phyloP scores from a whole-genome alignment of 768 basidiomycete species.

The Mycena haematopus region DNA sequence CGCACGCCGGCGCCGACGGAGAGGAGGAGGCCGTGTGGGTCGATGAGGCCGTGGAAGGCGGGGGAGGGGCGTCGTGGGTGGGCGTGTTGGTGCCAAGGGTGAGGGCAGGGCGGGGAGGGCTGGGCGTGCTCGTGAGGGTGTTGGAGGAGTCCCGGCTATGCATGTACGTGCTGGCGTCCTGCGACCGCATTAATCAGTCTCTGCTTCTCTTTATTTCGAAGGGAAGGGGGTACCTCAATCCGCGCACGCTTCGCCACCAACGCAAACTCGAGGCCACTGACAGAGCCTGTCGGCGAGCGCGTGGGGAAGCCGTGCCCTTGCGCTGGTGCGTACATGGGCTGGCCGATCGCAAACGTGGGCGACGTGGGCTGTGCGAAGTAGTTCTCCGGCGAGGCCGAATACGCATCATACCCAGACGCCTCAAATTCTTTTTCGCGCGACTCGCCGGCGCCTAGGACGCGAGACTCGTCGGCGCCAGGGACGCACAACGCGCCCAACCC shows the following conservation, averaged over 20 bases:
- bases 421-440: no score
- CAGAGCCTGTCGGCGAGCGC: constrained; percentile 42
- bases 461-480: no score
- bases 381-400: no score
- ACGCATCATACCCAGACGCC: no score
- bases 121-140: neutral
- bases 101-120: no score
- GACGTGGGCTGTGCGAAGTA: no score
- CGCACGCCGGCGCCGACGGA: constrained; percentile 26
- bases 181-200: no score
- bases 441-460: no score
- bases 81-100: no score
- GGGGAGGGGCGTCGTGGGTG: constrained; percentile 11
- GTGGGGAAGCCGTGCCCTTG: constrained; percentile 60
- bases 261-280: constrained; percentile 25
- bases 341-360: no score
- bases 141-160: neutral
- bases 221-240: constrained; percentile 4
- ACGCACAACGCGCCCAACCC: constrained; percentile 62
- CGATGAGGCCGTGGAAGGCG: constrained; percentile 27
- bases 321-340: neutral
- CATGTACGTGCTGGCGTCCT: no score
- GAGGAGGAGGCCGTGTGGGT: constrained; percentile 27
- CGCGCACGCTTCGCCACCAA: constrained; percentile 15
- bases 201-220: no score